phyloP scores from a whole-genome alignment of 768 basidiomycete genomes.

The Tricholomella constricta region DNA sequence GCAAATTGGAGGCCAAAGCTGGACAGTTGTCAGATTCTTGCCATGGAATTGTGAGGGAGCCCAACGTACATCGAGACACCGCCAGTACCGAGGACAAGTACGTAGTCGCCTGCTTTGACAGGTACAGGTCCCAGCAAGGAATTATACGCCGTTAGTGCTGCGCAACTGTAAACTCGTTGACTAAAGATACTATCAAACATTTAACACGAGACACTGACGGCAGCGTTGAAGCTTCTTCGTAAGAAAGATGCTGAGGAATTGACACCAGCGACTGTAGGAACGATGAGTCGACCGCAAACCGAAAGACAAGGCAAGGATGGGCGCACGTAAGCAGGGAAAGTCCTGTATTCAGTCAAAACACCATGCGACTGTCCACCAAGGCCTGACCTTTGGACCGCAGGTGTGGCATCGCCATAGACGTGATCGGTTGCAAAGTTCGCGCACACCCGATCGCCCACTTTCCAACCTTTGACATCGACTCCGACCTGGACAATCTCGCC shows the following conservation, averaged over 20 bases:
- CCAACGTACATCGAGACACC: constrained; percentile 52
- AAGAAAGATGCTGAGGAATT: constrained; percentile 58
- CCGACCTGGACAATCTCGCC: constrained; percentile 56
- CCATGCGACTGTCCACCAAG: constrained; percentile 54
- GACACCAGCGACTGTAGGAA: constrained; percentile 46
- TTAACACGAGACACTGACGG: constrained; percentile 38
- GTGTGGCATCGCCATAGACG: constrained; percentile 43
- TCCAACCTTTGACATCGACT: constrained; percentile 47
- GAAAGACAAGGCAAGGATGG: background rate
- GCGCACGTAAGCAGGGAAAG: constrained; percentile 46
- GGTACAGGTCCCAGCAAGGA: constrained; percentile 50
- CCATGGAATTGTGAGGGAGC: background rate
- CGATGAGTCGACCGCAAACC: background rate
- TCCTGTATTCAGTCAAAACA: constrained; percentile 54
- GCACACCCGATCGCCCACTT: constrained; percentile 56
- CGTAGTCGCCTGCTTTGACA: constrained; percentile 59
- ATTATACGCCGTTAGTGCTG: constrained; percentile 67
- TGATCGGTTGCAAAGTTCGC: constrained; percentile 54
- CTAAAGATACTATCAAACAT: background rate
- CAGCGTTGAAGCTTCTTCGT: constrained; percentile 66
- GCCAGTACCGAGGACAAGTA: constrained; percentile 58
- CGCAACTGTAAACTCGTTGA: constrained; percentile 39
- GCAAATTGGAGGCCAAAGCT: constrained; percentile 65
- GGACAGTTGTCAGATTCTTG: background rate
- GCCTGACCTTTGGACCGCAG: constrained; percentile 32